Conservation (phyloP, 2,329 filamentous ascomycete genomes). For the Xylariaceae sp. region DNA sequence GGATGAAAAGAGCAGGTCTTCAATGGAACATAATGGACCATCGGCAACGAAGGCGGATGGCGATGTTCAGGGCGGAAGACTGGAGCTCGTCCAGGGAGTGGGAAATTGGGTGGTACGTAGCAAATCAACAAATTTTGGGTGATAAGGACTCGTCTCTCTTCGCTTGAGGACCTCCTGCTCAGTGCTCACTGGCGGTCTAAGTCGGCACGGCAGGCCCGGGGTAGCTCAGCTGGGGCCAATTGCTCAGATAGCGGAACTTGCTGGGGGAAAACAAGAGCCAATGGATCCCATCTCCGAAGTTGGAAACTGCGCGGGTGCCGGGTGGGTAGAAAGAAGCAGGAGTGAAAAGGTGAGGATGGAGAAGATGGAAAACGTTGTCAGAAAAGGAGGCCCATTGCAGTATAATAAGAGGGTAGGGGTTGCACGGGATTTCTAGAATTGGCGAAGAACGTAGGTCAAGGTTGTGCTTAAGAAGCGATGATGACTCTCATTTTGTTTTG, state of each 20-base stretch:
- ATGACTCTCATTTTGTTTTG: not conserved
- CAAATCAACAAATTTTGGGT: constrained; percentile 3
- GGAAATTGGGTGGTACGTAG: constrained; percentile 14
- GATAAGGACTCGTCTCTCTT: too few species aligned
- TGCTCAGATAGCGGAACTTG: constrained; percentile 19
- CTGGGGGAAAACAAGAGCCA: constrained; percentile 16
- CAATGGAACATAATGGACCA: constrained; percentile 22
- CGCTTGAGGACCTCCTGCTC: too few species aligned
- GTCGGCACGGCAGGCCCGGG: too few species aligned
- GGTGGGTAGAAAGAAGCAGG: too few species aligned
- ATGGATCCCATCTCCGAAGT: constrained; percentile 18
- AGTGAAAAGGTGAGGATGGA: constrained; percentile 2
- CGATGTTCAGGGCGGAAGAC: constrained; percentile 23
- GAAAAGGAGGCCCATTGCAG: constrained; percentile 2
- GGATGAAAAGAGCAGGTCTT: constrained; percentile 18
- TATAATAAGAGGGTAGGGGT: constrained; percentile 5
- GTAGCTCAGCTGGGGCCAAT: constrained; percentile 6
- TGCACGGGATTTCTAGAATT: not conserved
- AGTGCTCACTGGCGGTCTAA: too few species aligned
- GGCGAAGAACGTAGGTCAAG: too few species aligned
- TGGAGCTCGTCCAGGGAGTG: constrained; percentile 7
- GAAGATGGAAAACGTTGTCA: not conserved
- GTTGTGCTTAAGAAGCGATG: not conserved
- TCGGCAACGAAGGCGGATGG: constrained; percentile 20
- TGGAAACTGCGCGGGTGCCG: too few species aligned